Evolutionary conservation across 495 filamentous ascomycete species (phyloP), one percentile per base, ranked within the genome.

Genomic region (Hypoxylon lienhwacheense): DNA sequence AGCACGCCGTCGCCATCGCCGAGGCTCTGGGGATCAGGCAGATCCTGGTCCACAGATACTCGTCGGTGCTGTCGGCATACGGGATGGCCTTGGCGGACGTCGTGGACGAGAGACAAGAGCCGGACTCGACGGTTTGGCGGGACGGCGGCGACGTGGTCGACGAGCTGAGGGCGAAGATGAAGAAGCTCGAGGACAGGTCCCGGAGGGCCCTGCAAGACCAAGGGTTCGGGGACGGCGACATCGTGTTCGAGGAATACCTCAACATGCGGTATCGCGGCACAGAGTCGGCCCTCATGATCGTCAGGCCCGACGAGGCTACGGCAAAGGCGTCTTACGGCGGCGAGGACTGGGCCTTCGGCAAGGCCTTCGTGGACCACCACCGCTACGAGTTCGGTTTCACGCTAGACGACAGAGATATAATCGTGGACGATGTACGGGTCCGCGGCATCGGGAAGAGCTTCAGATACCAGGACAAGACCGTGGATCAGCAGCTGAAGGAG

Each of bases 51-150:
- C 93, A 97, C 64, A 78, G 87, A 29, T 96, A 97, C 66, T 96
- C 92, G 0, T 96, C 91, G 0, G 90, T 98, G 1, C 78, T 98
- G 0, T 96, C 91, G 0, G 93, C 93, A 2, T 98, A 97, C 57
- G 93, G 93, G 11, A 97, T 98, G 92, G 90, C 90, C 2, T 69
- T 98, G 16, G 93, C 93, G 4, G 92, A 98, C 65, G 91, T 96
- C 0, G 92, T 97, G 8, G 88, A 96, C 40, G 93, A 98, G 70
- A 77, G 83, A 25, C 91, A 97, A 61, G 90, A 92, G 59, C 93
- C 93, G 5, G 89, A 90, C 33, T 93, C 90, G 3, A 82, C 81
- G n/a, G 80, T 89, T 2, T 92, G 88, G 85, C 70, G 71, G 6
- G 80, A 83, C n/a, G 47, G 76, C 19, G 78, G 78, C 14, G 70